Evolutionary conservation across 2,329 filamentous ascomycete species (phyloP).

Genomic region (Sporothrix globosa): DNA sequence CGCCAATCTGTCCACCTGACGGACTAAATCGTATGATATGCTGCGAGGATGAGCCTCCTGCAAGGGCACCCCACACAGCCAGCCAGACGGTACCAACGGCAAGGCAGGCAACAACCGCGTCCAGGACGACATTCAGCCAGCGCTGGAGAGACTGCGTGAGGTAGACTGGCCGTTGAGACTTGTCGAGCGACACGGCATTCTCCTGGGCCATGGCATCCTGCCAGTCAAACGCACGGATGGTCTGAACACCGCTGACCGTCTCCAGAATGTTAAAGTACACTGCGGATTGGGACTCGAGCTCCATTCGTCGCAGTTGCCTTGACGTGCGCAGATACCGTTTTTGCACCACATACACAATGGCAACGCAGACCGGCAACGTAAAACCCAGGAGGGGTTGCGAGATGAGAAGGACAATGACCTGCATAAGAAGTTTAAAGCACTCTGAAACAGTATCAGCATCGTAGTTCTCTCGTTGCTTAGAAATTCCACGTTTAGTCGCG

Average conservation of each 20-base stretch:
- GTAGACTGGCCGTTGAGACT: conserved; percentile 55
- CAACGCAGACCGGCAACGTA: conserved; percentile 51
- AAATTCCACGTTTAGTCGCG: conserved; percentile 28
- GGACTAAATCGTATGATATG: neutral
- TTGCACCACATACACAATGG: conserved; percentile 52
- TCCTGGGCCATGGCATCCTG: conserved; percentile 37
- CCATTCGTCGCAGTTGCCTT: conserved; percentile 58
- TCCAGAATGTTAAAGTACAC: conserved; percentile 50
- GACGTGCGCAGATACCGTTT: conserved; percentile 59
- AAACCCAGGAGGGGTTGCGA: conserved; percentile 52
- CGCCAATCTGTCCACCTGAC: conserved; percentile 42
- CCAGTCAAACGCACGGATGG: conserved; percentile 55
- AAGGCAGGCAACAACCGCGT: conserved; percentile 53
- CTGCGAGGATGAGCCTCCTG: neutral
- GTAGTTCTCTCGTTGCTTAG: neutral
- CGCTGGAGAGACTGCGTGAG: conserved; percentile 55
- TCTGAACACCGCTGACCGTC: conserved; percentile 49
- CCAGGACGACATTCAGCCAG: conserved; percentile 57
- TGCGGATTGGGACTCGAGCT: conserved; percentile 57
- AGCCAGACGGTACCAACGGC: conserved; percentile 45
- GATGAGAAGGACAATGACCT: conserved; percentile 51
- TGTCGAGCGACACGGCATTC: conserved; percentile 45
- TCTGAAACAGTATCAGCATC: conserved; percentile 39
- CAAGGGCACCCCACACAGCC: conserved; percentile 34
- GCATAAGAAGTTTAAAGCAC: conserved; percentile 47